A percentile compares a stretch with the other conserved stretches of the same genome.
These are phyloP conservation scores for Beauveria brongniartii DNA, from an alignment of 2,329 filamentous ascomycete genomes.

Conservation along the genomic window DNA sequence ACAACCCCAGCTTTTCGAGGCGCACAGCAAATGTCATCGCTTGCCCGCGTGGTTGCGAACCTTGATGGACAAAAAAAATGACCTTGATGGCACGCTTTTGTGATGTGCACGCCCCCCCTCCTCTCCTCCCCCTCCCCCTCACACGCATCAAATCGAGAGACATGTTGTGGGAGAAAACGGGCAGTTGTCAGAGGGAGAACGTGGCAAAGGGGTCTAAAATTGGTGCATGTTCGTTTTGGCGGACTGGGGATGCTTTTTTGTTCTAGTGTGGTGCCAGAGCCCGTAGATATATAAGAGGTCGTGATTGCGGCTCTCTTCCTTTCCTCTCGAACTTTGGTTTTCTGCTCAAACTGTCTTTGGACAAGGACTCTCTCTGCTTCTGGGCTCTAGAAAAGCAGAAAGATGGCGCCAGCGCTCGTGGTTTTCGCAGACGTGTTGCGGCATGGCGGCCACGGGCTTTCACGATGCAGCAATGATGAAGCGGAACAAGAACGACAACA, in stretches of 20 bases:
- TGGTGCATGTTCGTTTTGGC: not conserved
- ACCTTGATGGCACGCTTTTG: conserved; percentile 6
- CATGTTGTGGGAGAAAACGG: not conserved
- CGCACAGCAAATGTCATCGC: not conserved
- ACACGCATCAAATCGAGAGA: not conserved
- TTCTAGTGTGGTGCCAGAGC: not conserved
- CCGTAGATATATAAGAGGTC: not conserved
- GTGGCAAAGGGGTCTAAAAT: not conserved
- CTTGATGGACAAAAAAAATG: conserved; percentile 1
- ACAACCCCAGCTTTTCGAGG: not conserved
- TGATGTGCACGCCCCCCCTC: not conserved
- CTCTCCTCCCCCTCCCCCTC: not conserved
- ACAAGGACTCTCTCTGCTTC: not conserved
- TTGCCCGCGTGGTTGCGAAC: not conserved
- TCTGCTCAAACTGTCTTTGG: not conserved
- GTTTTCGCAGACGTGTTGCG: not conserved
- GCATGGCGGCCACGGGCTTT: not conserved
- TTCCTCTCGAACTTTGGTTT: not conserved
- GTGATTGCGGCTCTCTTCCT: not conserved
- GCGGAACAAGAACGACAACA: too few species aligned
- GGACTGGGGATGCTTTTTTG: too few species aligned
- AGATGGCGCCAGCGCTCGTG: not conserved
- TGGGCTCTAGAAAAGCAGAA: not conserved
- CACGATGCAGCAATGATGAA: not conserved
- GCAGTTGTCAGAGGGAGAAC: not conserved